phyloP scores from a whole-genome alignment of 495 filamentous ascomycete species.

The Friedmanniomyces simplex region DNA sequence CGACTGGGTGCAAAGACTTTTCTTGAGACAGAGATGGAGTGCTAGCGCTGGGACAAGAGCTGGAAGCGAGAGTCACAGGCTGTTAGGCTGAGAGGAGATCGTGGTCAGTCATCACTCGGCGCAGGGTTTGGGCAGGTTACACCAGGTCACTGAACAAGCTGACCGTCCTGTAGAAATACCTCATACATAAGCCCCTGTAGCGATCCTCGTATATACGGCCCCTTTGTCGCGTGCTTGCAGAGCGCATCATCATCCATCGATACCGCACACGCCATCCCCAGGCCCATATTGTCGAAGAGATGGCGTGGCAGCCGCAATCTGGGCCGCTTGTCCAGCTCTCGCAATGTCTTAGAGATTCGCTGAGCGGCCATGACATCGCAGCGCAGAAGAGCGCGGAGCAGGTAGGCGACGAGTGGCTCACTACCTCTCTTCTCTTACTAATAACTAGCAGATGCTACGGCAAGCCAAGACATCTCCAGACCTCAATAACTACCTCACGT shows the following conservation, averaged over 20 bases:
- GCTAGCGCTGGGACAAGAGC: neutral
- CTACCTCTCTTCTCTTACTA: neutral
- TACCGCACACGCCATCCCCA: neutral
- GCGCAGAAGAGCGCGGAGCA: slow-evolving; percentile 74
- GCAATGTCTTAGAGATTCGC: slow-evolving; percentile 79
- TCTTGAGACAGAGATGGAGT: neutral
- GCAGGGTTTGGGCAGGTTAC: neutral
- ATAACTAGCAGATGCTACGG: slow-evolving; percentile 65
- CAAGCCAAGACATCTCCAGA: slow-evolving; percentile 85
- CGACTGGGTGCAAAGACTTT: neutral
- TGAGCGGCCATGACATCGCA: slow-evolving; percentile 66
- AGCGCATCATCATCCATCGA: neutral
- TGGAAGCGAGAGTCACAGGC: neutral
- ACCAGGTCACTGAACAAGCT: neutral
- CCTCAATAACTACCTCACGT: slow-evolving; percentile 94
- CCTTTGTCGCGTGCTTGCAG: neutral
- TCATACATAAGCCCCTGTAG: neutral
- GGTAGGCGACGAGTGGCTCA: slow-evolving; percentile 37
- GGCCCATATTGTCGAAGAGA: slow-evolving; percentile 25
- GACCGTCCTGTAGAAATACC: neutral
- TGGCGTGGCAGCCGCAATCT: slow-evolving; percentile 88
- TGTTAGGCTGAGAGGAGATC: neutral
- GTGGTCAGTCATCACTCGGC: neutral
- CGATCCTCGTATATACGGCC: neutral
- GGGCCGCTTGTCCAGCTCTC: slow-evolving; percentile 81